Evolutionary conservation across 495 filamentous ascomycete species (phyloP).

Genomic region (Penicillium crystallinum): DNA sequence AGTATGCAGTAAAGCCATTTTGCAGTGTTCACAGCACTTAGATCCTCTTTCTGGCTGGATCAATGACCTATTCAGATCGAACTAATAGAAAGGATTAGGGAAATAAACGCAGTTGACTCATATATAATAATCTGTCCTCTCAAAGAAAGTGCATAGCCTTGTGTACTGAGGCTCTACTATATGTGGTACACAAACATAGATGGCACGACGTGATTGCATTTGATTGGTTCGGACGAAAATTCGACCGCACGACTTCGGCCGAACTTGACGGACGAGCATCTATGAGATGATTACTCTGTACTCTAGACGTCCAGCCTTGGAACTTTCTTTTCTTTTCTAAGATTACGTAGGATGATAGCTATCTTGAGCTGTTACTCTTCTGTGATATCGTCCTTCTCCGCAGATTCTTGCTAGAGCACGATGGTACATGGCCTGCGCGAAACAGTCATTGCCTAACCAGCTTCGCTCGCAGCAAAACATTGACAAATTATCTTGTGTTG

Average conservation of each 20-base stretch:
- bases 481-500: neutral
- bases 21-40: no score
- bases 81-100: no score
- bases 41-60: no score
- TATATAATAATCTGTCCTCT: no score
- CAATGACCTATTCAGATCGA: no score
- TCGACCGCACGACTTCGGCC: conserved; percentile 11
- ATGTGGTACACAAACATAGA: neutral
- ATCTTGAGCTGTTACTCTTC: neutral
- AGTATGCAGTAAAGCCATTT: no score
- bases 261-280: conserved; percentile 21
- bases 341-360: neutral
- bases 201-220: neutral
- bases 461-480: neutral
- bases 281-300: neutral
- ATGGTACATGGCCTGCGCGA: neutral
- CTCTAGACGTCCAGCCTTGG: no score
- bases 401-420: neutral
- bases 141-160: no score
- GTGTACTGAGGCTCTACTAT: neutral
- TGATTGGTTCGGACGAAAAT: conserved; percentile 4
- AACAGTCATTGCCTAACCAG: neutral
- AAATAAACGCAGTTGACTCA: no score
- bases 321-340: neutral
- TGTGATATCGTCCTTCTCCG: neutral